phyloP scores from a whole-genome alignment of 257 asterid genomes.

The Ballota nigra region DNA sequence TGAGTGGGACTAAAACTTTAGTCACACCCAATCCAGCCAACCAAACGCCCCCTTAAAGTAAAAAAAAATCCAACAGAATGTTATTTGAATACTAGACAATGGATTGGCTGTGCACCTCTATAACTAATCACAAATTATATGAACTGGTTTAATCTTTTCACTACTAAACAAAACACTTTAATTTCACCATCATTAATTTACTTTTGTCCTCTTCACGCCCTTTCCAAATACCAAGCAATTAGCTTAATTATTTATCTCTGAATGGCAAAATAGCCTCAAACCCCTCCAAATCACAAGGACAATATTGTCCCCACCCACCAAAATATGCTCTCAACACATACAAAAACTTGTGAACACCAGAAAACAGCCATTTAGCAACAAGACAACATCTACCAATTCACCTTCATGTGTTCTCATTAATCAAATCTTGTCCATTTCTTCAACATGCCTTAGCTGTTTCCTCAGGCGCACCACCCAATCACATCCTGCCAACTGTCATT shows the following conservation, averaged over 20 bases:
- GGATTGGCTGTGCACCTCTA: no score
- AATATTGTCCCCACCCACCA: constrained; percentile 13
- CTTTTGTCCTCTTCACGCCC: constrained; percentile 15
- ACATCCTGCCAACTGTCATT: constrained; percentile 32
- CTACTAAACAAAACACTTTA: neutral
- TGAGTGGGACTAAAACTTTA: no score
- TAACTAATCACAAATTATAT: neutral
- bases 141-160: neutral
- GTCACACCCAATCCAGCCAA: no score
- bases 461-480: constrained; percentile 38
- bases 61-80: no score
- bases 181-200: constrained; percentile 1
- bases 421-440: constrained; percentile 57
- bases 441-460: constrained; percentile 47
- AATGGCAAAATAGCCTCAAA: constrained; percentile 9
- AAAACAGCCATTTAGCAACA: constrained; percentile 53
- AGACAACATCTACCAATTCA: constrained; percentile 55
- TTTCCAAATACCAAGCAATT: no score
- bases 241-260: no score
- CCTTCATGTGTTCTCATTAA: constrained; percentile 52
- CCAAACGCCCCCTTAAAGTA: no score
- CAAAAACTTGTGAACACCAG: constrained; percentile 28
- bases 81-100: no score
- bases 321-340: constrained; percentile 25
- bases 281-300: constrained; percentile 20